These are phyloP conservation scores for Calonectria ilicicola DNA, from an alignment of 2,329 filamentous ascomycete species.

Conservation along the genomic window DNA sequence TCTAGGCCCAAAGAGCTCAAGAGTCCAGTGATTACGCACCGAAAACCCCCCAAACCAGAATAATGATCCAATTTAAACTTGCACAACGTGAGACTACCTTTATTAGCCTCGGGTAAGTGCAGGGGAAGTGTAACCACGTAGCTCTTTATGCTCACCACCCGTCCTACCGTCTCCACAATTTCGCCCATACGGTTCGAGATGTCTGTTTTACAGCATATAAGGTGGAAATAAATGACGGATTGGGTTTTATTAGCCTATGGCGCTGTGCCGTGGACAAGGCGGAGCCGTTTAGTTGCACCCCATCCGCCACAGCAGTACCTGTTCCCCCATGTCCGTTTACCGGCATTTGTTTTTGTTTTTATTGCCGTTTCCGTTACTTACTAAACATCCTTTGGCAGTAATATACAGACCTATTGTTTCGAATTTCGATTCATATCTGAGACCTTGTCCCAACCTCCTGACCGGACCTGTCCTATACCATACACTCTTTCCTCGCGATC, in stretches of 20 bases:
- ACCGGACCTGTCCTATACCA: constrained; percentile 28
- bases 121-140: constrained; percentile 44
- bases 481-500: constrained; percentile 12
- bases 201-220: neutral
- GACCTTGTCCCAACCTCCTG: constrained; percentile 20
- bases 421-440: constrained; percentile 39
- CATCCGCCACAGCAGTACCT: constrained; percentile 7
- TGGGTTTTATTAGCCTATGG: neutral
- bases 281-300: constrained; percentile 26
- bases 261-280: constrained; percentile 5
- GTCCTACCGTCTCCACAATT: constrained; percentile 37
- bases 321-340: neutral
- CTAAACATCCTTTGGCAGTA: neutral
- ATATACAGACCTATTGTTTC: constrained; percentile 25
- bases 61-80: neutral
- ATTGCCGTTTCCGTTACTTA: constrained; percentile 15
- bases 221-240: neutral
- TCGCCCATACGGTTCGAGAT: constrained; percentile 28
- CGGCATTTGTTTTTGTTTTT: neutral
- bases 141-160: constrained; percentile 38
- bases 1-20: neutral
- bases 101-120: constrained; percentile 49
- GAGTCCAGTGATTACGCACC: neutral
- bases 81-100: constrained; percentile 51
- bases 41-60: neutral